Evolutionary conservation across 768 basidiomycete species (phyloP).

Genomic region (Dentipellis fragilis): DNA sequence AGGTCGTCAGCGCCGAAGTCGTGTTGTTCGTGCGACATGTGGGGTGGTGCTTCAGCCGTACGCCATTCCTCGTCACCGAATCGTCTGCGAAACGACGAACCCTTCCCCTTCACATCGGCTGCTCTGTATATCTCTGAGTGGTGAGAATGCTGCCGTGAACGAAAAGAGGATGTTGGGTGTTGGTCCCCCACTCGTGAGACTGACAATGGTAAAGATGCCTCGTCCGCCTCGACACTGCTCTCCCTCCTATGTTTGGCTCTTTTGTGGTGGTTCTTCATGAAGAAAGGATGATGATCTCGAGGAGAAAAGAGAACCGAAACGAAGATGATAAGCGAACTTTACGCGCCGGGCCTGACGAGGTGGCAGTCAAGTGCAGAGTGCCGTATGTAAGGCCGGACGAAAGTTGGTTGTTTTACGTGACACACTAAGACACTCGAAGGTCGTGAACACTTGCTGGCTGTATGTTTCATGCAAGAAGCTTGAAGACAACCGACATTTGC

Average conservation of each 20-base stretch:
- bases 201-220: slow-evolving; percentile 17
- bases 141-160: slow-evolving; percentile 28
- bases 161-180: slow-evolving; percentile 43
- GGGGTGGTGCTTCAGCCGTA: slow-evolving; percentile 27
- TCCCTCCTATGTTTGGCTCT: slow-evolving; percentile 28
- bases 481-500: not conserved
- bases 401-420: not conserved
- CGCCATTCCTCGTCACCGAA: slow-evolving; percentile 46
- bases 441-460: too few species aligned
- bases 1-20: slow-evolving; percentile 30
- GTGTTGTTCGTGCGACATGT: slow-evolving; percentile 21
- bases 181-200: slow-evolving; percentile 42
- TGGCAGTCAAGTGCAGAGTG: not conserved
- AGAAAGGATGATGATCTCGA: slow-evolving; percentile 12
- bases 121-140: slow-evolving; percentile 34
- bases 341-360: not conserved
- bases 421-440: too few species aligned
- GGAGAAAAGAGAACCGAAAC: not conserved
- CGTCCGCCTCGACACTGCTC: slow-evolving; percentile 15
- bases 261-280: slow-evolving; percentile 22
- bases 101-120: slow-evolving; percentile 35
- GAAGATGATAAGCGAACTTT: not conserved
- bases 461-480: too few species aligned
- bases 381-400: not conserved
- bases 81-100: slow-evolving; percentile 38